These are phyloP conservation scores for Pseudogymnoascus sp. DNA, from an alignment of 2,329 filamentous ascomycete species.

Conservation along the genomic window DNA sequence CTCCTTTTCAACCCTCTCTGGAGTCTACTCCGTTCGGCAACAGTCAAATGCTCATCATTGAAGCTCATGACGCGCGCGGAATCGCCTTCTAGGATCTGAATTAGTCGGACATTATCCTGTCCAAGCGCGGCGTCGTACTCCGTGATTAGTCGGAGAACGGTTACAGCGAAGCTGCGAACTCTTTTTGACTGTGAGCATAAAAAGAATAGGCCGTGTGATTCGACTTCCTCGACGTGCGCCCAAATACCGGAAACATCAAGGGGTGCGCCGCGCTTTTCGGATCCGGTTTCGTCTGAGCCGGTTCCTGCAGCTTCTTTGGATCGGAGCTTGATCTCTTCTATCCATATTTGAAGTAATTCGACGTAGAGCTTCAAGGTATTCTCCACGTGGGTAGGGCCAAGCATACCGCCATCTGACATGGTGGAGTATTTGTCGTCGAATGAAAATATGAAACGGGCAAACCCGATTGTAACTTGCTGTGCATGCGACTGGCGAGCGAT, in stretches of 20 bases:
- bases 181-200: slow-evolving; percentile 89
- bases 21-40: slow-evolving; percentile 85
- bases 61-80: slow-evolving; percentile 84
- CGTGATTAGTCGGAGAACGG: slow-evolving; percentile 81
- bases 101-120: slow-evolving; percentile 68
- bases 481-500: slow-evolving; percentile 91
- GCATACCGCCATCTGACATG: slow-evolving; percentile 95
- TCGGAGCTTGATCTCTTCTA: slow-evolving; percentile 88
- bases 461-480: slow-evolving; percentile 92
- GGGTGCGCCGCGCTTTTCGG: slow-evolving; percentile 67
- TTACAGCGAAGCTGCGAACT: slow-evolving; percentile 85
- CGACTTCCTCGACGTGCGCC: slow-evolving; percentile 92
- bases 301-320: slow-evolving; percentile 66
- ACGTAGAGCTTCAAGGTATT: slow-evolving; percentile 89
- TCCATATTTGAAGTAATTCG: slow-evolving; percentile 92
- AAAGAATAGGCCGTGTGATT: slow-evolving; percentile 95
- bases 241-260: slow-evolving; percentile 83
- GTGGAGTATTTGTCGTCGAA: slow-evolving; percentile 97
- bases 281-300: slow-evolving; percentile 51
- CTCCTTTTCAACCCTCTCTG: slow-evolving; percentile 84
- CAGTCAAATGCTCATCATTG: slow-evolving; percentile 82
- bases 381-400: slow-evolving; percentile 90
- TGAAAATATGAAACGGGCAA: slow-evolving; percentile 95
- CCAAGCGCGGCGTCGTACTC: slow-evolving; percentile 89
- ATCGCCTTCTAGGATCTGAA: slow-evolving; percentile 86